These are phyloP conservation scores for Coemansia sp. DNA, from an alignment of 192 early-diverging fungal species.

Conservation along the genomic window DNA sequence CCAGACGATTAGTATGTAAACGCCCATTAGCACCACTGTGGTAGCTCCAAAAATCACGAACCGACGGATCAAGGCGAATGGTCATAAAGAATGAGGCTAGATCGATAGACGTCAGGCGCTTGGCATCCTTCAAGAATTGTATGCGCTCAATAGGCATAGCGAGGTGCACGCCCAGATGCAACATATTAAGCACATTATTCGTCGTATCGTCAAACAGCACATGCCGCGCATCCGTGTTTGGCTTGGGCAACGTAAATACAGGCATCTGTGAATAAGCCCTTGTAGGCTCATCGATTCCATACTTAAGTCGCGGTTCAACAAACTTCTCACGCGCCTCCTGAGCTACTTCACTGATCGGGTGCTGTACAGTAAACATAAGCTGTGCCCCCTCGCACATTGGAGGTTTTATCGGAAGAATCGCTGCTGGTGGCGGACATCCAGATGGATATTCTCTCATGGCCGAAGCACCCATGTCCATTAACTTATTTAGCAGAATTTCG, in stretches of 20 bases:
- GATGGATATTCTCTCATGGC: constrained; percentile 19
- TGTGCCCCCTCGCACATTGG: constrained; percentile 8
- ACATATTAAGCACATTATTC: constrained; percentile 24
- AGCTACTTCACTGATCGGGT: constrained; percentile 12
- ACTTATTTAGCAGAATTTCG: background rate
- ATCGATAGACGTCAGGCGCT: background rate
- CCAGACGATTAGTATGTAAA: constrained; percentile 10
- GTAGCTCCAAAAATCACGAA: constrained; percentile 16
- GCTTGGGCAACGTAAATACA: constrained; percentile 18
- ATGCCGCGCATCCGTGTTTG: constrained; percentile 3
- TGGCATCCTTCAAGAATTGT: constrained; percentile 3
- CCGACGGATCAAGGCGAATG: background rate
- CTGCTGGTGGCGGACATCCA: constrained; percentile 22
- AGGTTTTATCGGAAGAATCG: constrained; percentile 11
- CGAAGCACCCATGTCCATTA: constrained; percentile 2
- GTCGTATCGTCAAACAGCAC: constrained; percentile 24
- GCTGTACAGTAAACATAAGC: constrained; percentile 10
- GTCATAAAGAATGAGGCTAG: constrained; percentile 5
- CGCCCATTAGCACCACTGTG: background rate
- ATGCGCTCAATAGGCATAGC: constrained; percentile 3
- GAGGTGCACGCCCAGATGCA: constrained; percentile 12
- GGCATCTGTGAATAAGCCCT: constrained; percentile 16
- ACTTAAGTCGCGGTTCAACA: background rate
- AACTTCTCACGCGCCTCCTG: background rate
- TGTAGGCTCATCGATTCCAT: constrained; percentile 23